Conservation (phyloP, 2,329 filamentous ascomycete genomes). For the Aspergillus phoenicis region DNA sequence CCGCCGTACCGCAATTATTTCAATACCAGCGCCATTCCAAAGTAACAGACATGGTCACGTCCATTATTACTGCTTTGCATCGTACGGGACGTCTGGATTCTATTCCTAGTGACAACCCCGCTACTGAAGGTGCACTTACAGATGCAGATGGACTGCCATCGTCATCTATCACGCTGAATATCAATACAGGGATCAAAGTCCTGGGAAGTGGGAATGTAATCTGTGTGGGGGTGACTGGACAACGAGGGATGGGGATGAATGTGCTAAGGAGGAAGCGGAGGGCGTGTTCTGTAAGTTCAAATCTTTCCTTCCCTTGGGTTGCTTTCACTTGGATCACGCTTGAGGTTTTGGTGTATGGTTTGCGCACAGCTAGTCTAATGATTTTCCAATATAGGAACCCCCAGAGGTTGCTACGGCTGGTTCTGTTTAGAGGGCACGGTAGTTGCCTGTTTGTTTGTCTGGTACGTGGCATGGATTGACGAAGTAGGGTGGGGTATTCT, state of each 20-base stretch:
- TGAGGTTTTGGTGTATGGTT: too few relatives aligned
- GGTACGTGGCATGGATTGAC: too few relatives aligned
- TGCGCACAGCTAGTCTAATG: too few relatives aligned
- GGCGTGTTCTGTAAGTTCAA: too few relatives aligned
- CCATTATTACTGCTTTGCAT: slow-evolving; percentile 28
- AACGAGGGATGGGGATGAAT: neutral
- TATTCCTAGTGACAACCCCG: neutral
- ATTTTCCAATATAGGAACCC: too few relatives aligned
- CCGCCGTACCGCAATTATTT: slow-evolving; percentile 14
- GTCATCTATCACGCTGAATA: slow-evolving; percentile 26
- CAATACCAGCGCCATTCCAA: slow-evolving; percentile 28
- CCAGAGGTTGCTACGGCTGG: too few relatives aligned
- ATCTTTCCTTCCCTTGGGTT: too few relatives aligned
- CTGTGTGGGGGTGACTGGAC: slow-evolving; percentile 12
- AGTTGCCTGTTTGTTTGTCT: too few relatives aligned
- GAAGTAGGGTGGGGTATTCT: too few relatives aligned
- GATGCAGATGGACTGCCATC: neutral
- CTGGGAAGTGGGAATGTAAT: slow-evolving; percentile 33
- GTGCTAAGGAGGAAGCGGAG: neutral
- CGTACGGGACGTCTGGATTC: slow-evolving; percentile 19
- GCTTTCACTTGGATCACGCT: too few relatives aligned
- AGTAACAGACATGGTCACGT: slow-evolving; percentile 29
- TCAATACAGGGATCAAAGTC: slow-evolving; percentile 35
- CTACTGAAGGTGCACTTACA: too few relatives aligned
- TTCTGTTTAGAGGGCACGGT: too few relatives aligned